Conservation (phyloP, 129 eudicot species). For the Sambucus nigra region DNA sequence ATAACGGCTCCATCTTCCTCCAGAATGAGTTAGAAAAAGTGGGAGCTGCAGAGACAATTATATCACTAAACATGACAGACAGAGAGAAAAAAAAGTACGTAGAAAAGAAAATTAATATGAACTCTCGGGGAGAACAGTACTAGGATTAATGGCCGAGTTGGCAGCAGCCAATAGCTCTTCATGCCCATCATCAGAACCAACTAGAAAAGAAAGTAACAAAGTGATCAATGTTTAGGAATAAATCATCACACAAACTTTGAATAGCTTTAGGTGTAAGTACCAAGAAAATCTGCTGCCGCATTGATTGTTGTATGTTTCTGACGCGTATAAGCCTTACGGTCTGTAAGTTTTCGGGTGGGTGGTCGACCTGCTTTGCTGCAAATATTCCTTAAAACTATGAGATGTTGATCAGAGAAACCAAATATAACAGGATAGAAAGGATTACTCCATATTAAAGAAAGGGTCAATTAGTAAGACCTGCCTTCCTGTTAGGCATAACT, state of each 20-base stretch:
- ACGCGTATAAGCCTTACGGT: conserved; percentile 74
- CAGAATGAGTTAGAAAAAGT: conserved; percentile 62
- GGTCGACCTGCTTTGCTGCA: conserved; percentile 70
- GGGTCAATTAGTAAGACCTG: too few species aligned
- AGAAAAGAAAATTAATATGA: not conserved
- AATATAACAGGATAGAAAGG: too few species aligned
- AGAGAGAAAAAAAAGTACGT: not conserved
- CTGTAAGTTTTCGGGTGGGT: conserved; percentile 76
- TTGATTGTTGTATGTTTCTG: conserved; percentile 52
- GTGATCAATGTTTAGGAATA: not conserved
- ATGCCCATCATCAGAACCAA: conserved; percentile 78
- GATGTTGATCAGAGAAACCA: not conserved
- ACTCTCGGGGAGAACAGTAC: conserved; percentile 27
- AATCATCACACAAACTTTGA: not conserved
- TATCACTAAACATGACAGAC: conserved; percentile 5
- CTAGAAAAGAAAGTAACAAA: conserved; percentile 23
- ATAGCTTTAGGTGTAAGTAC: conserved; percentile 26
- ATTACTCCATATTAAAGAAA: too few species aligned
- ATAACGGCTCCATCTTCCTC: conserved; percentile 69
- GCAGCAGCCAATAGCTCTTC: conserved; percentile 83
- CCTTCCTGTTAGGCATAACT: too few species aligned
- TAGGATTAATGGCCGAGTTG: conserved; percentile 48
- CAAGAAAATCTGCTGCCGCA: conserved; percentile 62
- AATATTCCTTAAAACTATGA: not conserved
- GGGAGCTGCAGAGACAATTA: conserved; percentile 31